Conservation (phyloP, 768 basidiomycete species). For the Leccinum longicurvipes region DNA sequence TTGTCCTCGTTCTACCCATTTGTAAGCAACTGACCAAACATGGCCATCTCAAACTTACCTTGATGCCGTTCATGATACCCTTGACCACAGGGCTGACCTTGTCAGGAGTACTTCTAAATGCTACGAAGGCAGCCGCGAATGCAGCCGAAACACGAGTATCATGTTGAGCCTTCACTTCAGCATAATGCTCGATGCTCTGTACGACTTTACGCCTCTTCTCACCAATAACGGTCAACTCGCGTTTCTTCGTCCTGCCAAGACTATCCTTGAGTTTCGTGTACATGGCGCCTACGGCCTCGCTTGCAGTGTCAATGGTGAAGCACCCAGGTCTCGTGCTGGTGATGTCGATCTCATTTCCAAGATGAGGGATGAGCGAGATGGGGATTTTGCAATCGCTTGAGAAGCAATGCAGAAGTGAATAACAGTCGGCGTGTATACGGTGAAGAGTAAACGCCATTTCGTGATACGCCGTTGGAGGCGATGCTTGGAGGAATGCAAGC, state of each 20-base stretch:
- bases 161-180: slow-evolving; percentile 77
- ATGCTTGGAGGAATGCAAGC: slow-evolving; percentile 68
- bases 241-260: slow-evolving; percentile 75
- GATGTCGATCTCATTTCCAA: slow-evolving; percentile 77
- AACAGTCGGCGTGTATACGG: slow-evolving; percentile 78
- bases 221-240: slow-evolving; percentile 64
- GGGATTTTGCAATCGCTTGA: slow-evolving; percentile 84
- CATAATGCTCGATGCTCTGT: slow-evolving; percentile 72
- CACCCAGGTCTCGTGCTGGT: slow-evolving; percentile 57
- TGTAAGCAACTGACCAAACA: slow-evolving; percentile 4
- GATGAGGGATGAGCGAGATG: slow-evolving; percentile 68
- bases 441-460: slow-evolving; percentile 84
- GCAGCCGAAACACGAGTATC: slow-evolving; percentile 87
- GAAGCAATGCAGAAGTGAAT: slow-evolving; percentile 78
- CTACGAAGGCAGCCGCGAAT: slow-evolving; percentile 88
- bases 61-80: slow-evolving; percentile 96
- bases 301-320: slow-evolving; percentile 80
- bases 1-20: slow-evolving; percentile 79
- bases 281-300: slow-evolving; percentile 62
- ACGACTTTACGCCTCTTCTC: slow-evolving; percentile 73
- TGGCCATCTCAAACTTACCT: slow-evolving; percentile 49
- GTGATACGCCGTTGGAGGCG: slow-evolving; percentile 77
- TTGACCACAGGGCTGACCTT: slow-evolving; percentile 97
- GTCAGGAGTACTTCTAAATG: slow-evolving; percentile 80
- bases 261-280: slow-evolving; percentile 74